phyloP scores from a whole-genome alignment of 164 flowering plant genomes.

The Litsea cubeba region DNA sequence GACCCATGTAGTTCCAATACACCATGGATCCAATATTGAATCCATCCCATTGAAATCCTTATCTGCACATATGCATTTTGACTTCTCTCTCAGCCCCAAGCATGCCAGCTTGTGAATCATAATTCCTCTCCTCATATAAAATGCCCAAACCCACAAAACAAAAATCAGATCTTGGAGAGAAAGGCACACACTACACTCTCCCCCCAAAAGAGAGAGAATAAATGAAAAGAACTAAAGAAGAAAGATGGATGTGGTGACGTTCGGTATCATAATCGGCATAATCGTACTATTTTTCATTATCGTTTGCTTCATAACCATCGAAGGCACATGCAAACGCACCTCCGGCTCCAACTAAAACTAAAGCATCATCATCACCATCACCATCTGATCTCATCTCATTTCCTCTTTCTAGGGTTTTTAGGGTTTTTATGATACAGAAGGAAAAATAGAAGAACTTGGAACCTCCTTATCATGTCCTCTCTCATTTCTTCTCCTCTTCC shows the following conservation, averaged over 20 bases:
- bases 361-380: neutral
- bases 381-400: neutral
- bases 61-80: no score
- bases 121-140: neutral
- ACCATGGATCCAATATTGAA: no score
- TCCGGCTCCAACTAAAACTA: constrained; percentile 10
- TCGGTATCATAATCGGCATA: constrained; percentile 68
- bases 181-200: neutral
- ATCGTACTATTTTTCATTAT: constrained; percentile 53
- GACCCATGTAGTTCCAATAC: no score
- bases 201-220: no score
- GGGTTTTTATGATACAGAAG: neutral
- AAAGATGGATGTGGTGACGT: constrained; percentile 57
- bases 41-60: no score
- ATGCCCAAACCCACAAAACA: no score
- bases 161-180: no score
- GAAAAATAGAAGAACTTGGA: no score
- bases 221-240: neutral
- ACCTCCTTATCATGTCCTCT: neutral
- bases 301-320: constrained; percentile 63
- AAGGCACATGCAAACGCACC: constrained; percentile 75
- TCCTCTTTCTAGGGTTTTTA: neutral
- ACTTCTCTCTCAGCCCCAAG: no score
- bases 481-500: neutral
- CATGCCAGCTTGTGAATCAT: neutral